Percentiles rank a stretch among this genome's conserved stretches.
Evolutionary conservation across 1,284 basidiomycete species (phyloP).

Genomic region (Quambalaria eucalypti): DNA sequence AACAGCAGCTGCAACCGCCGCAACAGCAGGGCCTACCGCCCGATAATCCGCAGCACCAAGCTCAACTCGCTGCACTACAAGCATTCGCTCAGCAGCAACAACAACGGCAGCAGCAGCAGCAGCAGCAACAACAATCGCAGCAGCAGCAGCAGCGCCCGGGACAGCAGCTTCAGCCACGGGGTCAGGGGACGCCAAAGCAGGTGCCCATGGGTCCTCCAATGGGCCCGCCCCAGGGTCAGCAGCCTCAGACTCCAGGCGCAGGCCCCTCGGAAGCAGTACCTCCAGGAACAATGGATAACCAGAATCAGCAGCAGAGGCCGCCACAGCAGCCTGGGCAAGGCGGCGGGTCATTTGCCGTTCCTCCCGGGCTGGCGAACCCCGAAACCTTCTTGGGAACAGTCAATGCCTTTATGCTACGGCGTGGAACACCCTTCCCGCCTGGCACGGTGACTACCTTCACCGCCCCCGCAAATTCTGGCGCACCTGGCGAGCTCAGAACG

Average conservation of each 20-base stretch:
- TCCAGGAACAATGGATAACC: background rate
- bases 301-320: background rate
- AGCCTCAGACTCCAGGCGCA: background rate
- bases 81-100: slow-evolving; percentile 11
- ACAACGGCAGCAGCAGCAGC: slow-evolving; percentile 1
- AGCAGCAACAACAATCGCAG: slow-evolving; percentile 3
- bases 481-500: slow-evolving; percentile 27
- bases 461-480: slow-evolving; percentile 24
- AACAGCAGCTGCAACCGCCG: background rate
- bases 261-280: no score
- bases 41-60: slow-evolving; percentile 9
- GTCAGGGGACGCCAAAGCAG: background rate
- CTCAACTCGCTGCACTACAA: slow-evolving; percentile 10
- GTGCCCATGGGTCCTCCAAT: background rate
- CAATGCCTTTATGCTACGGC: slow-evolving; percentile 30
- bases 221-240: slow-evolving; percentile 1
- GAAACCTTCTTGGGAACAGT: slow-evolving; percentile 33
- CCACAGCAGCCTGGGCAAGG: background rate
- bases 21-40: slow-evolving; percentile 1
- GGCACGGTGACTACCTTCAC: slow-evolving; percentile 25
- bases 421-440: slow-evolving; percentile 26
- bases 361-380: background rate
- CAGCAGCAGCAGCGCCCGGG: no score
- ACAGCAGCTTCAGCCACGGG: slow-evolving; percentile 1
- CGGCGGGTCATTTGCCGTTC: background rate